These are phyloP conservation scores for Nematocida displodere DNA, from an alignment of 371 early-diverging fungal species.

Conservation along the genomic window DNA sequence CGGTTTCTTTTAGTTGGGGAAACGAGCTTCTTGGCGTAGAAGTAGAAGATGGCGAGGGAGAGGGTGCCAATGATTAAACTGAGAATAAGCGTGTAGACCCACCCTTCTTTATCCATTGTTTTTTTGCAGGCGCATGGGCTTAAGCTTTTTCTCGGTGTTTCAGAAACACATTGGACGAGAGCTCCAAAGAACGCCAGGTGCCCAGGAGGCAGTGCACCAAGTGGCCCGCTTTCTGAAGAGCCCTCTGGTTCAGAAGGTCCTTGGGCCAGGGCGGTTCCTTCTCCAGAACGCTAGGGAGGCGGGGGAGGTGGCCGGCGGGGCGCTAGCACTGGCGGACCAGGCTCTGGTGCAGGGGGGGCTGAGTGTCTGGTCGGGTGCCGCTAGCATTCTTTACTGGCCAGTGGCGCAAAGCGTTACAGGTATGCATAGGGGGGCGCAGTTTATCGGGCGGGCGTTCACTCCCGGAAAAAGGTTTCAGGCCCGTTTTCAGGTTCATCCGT, in stretches of 20 bases:
- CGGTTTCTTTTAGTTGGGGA: slow-evolving; percentile 9
- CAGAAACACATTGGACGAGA: slow-evolving; percentile 35
- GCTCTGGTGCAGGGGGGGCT: not conserved
- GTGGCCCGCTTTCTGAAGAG: not conserved
- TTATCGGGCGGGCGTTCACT: not conserved
- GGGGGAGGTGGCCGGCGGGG: not conserved
- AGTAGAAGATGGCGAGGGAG: slow-evolving; percentile 22
- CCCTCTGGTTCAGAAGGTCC: not conserved
- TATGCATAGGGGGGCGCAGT: not conserved
- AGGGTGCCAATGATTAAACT: not conserved
- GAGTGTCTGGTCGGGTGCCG: not conserved
- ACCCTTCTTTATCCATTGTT: slow-evolving; percentile 9
- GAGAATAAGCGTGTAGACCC: not conserved
- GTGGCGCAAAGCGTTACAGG: not conserved
- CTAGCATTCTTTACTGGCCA: not conserved
- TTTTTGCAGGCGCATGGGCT: slow-evolving; percentile 31
- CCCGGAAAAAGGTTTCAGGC: not conserved
- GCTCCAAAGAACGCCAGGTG: not conserved
- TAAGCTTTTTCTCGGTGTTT: slow-evolving; percentile 13
- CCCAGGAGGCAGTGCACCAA: not conserved
- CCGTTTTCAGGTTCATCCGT: slow-evolving; percentile 5
- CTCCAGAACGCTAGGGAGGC: not conserved
- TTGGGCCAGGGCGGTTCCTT: not conserved
- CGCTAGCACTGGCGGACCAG: not conserved
- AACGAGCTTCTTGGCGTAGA: not conserved